Percentiles rank a stretch among this genome's conserved stretches.
Conservation (phyloP, 23 red algal species). For the Porphyridium purpureum region DNA sequence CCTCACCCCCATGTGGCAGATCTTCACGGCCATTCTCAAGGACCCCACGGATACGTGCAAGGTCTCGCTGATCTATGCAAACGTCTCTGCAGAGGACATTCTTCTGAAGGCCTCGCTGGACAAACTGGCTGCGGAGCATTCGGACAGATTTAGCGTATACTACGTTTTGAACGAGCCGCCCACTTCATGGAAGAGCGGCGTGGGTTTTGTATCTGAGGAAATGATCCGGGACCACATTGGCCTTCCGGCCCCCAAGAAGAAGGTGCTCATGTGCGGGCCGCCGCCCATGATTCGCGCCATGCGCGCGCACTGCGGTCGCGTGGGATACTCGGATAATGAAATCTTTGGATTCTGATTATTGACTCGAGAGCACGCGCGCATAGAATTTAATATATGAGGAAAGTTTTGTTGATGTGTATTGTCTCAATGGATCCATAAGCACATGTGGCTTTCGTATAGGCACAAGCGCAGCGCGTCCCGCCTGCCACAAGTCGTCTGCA, state of each 20-base stretch:
- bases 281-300: slow-evolving; percentile 76
- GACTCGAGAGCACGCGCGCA: too few relatives aligned
- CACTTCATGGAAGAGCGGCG: slow-evolving; percentile 35
- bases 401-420: too few relatives aligned
- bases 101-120: slow-evolving; percentile 60
- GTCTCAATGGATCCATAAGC: too few relatives aligned
- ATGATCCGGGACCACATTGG: slow-evolving; percentile 58
- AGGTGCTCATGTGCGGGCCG: slow-evolving; percentile 68
- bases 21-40: slow-evolving; percentile 24
- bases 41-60: slow-evolving; percentile 35
- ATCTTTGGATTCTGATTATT: slow-evolving; percentile 2
- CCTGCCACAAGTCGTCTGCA: too few relatives aligned
- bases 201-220: slow-evolving; percentile 47
- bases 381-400: too few relatives aligned
- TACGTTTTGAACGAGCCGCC: slow-evolving; percentile 76
- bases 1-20: slow-evolving; percentile 96
- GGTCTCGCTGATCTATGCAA: slow-evolving; percentile 64
- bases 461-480: too few relatives aligned
- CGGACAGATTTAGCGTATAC: slow-evolving; percentile 37
- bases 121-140: slow-evolving; percentile 14
- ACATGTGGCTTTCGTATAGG: too few relatives aligned
- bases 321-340: background rate
- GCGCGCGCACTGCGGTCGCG: background rate
- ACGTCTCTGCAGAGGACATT: slow-evolving; percentile 64
- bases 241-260: slow-evolving; percentile 5